Conservation (phyloP, 495 filamentous ascomycete species). For the Penicillium coprophilum region DNA sequence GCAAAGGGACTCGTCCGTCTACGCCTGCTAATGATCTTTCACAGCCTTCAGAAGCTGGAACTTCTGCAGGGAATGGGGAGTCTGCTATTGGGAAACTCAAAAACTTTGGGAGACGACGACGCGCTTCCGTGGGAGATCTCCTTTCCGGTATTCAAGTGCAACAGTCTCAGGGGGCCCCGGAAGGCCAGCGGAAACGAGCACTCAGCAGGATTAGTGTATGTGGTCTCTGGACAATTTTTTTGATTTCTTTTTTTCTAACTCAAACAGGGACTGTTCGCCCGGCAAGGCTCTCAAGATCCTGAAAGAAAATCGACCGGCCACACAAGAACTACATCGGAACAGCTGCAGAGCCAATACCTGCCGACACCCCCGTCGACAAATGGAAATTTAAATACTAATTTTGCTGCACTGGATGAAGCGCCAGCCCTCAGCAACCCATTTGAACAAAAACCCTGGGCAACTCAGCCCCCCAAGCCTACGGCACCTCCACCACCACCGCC, state of each 20-base stretch:
- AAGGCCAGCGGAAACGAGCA: slow-evolving; percentile 19
- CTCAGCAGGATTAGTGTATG: slow-evolving; percentile 26
- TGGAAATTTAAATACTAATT: background rate
- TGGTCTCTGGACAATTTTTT: background rate
- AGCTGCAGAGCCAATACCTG: slow-evolving; percentile 4
- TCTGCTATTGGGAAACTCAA: slow-evolving; percentile 37
- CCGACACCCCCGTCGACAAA: slow-evolving; percentile 1
- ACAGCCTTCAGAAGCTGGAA: slow-evolving; percentile 4
- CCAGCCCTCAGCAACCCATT: background rate
- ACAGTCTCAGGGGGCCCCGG: slow-evolving; percentile 17
- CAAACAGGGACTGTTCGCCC: slow-evolving; percentile 21
- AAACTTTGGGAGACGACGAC: slow-evolving; percentile 31
- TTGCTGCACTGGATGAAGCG: background rate
- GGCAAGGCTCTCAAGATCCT: slow-evolving; percentile 16
- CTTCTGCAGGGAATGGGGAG: slow-evolving; percentile 13
- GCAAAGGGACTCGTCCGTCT: slow-evolving; percentile 24
- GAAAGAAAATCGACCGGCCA: background rate
- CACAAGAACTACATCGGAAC: background rate
- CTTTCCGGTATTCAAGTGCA: slow-evolving; percentile 25
- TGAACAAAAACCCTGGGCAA: slow-evolving; percentile 12
- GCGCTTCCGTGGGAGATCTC: slow-evolving; percentile 31
- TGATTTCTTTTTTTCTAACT: slow-evolving; percentile 3
- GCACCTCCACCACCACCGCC: slow-evolving; percentile 3
- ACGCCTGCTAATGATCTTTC: slow-evolving; percentile 30
- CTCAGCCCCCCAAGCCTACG: slow-evolving; percentile 2